Base-by-base conservation (phyloP, 169 alveolate species). In the Eimeria maxima region DNA sequence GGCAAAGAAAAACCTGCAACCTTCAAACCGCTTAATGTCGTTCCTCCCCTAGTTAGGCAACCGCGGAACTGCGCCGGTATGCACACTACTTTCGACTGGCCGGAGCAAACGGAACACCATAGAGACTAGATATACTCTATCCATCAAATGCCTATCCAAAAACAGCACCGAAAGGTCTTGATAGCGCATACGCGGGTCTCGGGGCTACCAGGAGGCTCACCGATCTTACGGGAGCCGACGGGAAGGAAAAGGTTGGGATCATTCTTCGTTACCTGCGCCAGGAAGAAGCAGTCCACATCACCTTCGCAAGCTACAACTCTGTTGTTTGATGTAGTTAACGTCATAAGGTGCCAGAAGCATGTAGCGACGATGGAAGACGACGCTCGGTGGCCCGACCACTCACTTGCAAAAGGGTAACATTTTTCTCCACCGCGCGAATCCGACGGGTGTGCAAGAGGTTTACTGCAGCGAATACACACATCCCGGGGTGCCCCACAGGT, bases 401-500 rank as follows among this genome's bases (percentile, higher is more conserved):
- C 83, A 91, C 95, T 71, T 91, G 95, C 81, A 81, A 29, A 24
- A 91, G 83, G 38, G 95, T 76, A 27, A 91, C 90, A 53, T 91
- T 91, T 76, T 78, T 74, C 73, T 91, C 95, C 73, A 91, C 90
- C 1, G 95, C 95, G 69, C 88, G 87, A 3, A 91, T 63, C 65
- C 95, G 95, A 24, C 95, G 95, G 44, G 95, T 57, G 91, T 91
- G 88, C 53, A 91, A 57, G 78, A 91, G 91, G 45, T 91, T 91
- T 11, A 65, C 95, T 91, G 90, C 76, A 22, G 71, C 8, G 38
- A 38, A 67, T 33, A 22, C 0, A 81, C 50, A 81, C 74, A n/a
- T 14, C 47, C n/a, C 50, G 50, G 33, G 27, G 0, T 18, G 69
- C n/a, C 69, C 14, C 50, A 5, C 1, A n/a, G 47, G 27, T 5